Percentiles rank a stretch among this genome's conserved stretches.
Evolutionary conservation across 2,329 filamentous ascomycete species (phyloP).

Genomic region (Leptographium procerum): DNA sequence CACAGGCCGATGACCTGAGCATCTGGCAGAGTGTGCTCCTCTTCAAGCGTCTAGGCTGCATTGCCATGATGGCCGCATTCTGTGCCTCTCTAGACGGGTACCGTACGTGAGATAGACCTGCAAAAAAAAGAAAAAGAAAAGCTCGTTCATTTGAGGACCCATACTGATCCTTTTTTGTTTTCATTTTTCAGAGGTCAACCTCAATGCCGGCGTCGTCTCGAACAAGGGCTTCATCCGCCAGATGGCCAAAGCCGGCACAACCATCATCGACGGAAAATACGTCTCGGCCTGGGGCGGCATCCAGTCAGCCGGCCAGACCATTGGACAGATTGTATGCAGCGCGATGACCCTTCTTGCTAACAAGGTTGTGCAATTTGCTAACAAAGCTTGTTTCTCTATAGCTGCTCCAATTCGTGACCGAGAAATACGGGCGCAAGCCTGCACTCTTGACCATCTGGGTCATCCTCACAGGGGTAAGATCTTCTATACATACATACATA

Average conservation of each 20-base stretch:
- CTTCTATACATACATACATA: too few species aligned
- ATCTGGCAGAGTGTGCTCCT: conserved; percentile 25
- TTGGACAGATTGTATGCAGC: conserved; percentile 1
- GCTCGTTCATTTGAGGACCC: too few species aligned
- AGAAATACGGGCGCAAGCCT: conserved; percentile 23
- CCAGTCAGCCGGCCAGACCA: conserved; percentile 11
- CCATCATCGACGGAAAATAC: conserved; percentile 7
- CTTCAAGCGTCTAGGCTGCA: conserved; percentile 22
- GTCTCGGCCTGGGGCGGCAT: conserved; percentile 9
- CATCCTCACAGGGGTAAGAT: conserved; percentile 18
- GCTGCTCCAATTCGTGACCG: conserved; percentile 24
- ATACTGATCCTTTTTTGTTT: too few species aligned
- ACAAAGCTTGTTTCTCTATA: too few species aligned
- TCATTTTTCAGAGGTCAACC: conserved; percentile 8
- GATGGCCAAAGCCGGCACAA: conserved; percentile 7
- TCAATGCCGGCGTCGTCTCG: conserved; percentile 8
- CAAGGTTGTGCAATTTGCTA: too few species aligned
- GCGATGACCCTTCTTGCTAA: too few species aligned
- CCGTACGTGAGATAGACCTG: too few species aligned
- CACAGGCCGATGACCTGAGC: conserved; percentile 23
- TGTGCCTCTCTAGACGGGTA: conserved; percentile 30
- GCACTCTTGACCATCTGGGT: conserved; percentile 24
- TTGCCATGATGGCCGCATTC: conserved; percentile 30
- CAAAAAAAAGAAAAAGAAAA: too few species aligned
- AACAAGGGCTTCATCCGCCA: conserved; percentile 10